Evolutionary conservation across 2,329 filamentous ascomycete species (phyloP).

Genomic region (Colletotrichum graminicola): DNA sequence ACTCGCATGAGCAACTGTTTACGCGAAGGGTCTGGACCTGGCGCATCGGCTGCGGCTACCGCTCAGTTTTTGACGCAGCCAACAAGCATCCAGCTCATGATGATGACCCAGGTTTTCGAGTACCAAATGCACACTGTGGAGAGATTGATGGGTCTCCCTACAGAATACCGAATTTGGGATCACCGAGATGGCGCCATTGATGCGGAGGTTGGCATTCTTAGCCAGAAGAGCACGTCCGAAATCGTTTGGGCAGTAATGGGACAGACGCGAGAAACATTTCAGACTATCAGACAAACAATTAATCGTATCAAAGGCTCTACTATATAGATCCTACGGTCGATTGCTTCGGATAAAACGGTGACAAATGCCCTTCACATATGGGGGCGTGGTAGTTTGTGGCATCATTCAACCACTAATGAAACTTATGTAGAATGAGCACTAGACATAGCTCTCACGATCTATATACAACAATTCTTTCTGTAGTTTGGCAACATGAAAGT

Average conservation of each 20-base stretch:
- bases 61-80: background rate
- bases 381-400: too few relatives aligned
- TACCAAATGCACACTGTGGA: slow-evolving; percentile 13
- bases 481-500: too few relatives aligned
- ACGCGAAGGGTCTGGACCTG: background rate
- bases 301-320: background rate
- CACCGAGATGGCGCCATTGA: background rate
- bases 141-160: slow-evolving; percentile 2
- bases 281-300: background rate
- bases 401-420: too few relatives aligned
- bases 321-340: background rate
- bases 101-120: slow-evolving; percentile 10
- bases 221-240: background rate
- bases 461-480: too few relatives aligned
- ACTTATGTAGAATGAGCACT: too few relatives aligned
- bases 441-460: too few relatives aligned
- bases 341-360: background rate
- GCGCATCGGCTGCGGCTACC: background rate
- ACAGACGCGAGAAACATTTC: background rate
- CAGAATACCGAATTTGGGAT: slow-evolving; percentile 1
- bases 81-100: slow-evolving; percentile 12
- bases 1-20: background rate
- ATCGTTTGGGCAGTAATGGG: background rate
- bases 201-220: background rate
- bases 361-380: too few relatives aligned